These are phyloP conservation scores for Monosporascus ibericus DNA, from an alignment of 2,329 filamentous ascomycete genomes.

Conservation along the genomic window DNA sequence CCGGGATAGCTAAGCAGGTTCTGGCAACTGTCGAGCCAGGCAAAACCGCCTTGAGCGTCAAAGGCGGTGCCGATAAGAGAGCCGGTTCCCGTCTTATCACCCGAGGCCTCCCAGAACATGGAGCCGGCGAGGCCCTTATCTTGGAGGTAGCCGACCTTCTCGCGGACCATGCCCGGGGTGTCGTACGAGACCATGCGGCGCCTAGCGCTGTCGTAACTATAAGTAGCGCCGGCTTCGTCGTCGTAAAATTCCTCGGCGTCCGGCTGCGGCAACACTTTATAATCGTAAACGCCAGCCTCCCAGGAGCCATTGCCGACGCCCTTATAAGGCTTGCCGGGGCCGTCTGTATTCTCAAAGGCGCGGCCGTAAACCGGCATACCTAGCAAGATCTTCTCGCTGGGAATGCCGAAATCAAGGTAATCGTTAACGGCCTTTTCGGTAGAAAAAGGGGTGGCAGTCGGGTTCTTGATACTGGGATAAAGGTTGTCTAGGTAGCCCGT, in stretches of 20 bases:
- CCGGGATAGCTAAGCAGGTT: slow-evolving; percentile 24
- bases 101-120: slow-evolving; percentile 83
- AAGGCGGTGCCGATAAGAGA: slow-evolving; percentile 48
- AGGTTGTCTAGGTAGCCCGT: slow-evolving; percentile 70
- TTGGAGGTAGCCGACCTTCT: slow-evolving; percentile 63
- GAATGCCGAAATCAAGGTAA: slow-evolving; percentile 59
- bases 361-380: slow-evolving; percentile 80
- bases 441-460: slow-evolving; percentile 61
- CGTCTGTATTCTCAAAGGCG: slow-evolving; percentile 55
- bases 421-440: slow-evolving; percentile 58
- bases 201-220: slow-evolving; percentile 58
- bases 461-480: slow-evolving; percentile 47
- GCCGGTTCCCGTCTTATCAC: slow-evolving; percentile 52
- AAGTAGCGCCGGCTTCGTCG: slow-evolving; percentile 55
- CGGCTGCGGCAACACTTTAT: slow-evolving; percentile 64
- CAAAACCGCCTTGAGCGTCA: slow-evolving; percentile 17
- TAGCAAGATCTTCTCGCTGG: slow-evolving; percentile 62
- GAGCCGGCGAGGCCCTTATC: slow-evolving; percentile 60
- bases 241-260: slow-evolving; percentile 56
- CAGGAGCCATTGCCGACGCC: slow-evolving; percentile 64
- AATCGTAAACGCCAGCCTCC: slow-evolving; percentile 74
- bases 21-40: slow-evolving; percentile 16
- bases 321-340: slow-evolving; percentile 56
- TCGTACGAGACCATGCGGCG: slow-evolving; percentile 68
- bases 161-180: slow-evolving; percentile 50